Evolutionary conservation across 768 basidiomycete species (phyloP), one percentile per base, ranked within the genome.

Genomic region (Filobasidium wieringae): DNA sequence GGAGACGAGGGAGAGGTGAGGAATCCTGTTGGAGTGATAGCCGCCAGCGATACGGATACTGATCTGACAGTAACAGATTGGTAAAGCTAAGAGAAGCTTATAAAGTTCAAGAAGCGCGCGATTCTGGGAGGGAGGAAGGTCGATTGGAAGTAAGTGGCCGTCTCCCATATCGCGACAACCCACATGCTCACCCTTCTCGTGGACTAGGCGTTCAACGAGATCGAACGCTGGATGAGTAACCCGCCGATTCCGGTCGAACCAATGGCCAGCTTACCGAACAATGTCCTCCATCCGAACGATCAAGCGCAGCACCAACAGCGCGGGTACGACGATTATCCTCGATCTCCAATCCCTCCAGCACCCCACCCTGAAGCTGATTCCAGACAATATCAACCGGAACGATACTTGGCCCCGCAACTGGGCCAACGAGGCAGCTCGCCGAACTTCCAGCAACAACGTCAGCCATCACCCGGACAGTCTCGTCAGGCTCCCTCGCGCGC

Each of bases 161-260:
- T 43, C 7, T 2, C 19, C 11, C 15, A 6, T 12, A 32, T 4
- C 31, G 36, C 17, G 40, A 17, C 33, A 22, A 24, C 22, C 32
- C 30, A 6, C 24, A 24, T 40, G 19, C 30, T 39, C 27, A 39
- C 55, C 33, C 61, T 62, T 59, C 61, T 41, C 19, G 34, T 43
- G 14, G 0, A n/a, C 33, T n/a, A 73, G 72, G 72, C 72, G 36
- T 71, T 68, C 63, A 60, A 66, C 59, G 72, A 71, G 57, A 68
- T 68, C 24, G 68, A 66, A 58, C 31, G 66, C 43, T 73, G 70
- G 70, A 71, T 73, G 71, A 57, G 45, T 30, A 57, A 63, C 3
- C 72, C 72, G 15, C 72, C 72, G 14, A 71, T 73, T 37, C 72
- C 70, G 8, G 58, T 69, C 59, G 70, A 70, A 12, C 72, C 68